phyloP scores from a whole-genome alignment of 805 yeast genomes.

The Metschnikowia kofuensis region DNA sequence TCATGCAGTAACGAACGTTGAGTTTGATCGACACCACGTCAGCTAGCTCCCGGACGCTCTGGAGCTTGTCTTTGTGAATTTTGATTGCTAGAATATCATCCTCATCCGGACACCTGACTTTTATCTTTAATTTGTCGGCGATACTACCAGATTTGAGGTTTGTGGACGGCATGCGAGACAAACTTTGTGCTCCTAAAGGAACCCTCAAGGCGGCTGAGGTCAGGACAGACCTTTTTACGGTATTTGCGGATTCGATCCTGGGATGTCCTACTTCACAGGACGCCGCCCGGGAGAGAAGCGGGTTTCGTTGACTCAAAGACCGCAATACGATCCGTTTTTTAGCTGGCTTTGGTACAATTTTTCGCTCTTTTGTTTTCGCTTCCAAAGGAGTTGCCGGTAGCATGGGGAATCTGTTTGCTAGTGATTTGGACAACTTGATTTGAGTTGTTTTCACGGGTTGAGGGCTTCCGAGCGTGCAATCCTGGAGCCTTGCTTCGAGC shows the following conservation, averaged over 20 bases:
- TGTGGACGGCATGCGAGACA: background rate
- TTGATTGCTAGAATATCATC: slow-evolving; percentile 20
- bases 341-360: too few relatives aligned
- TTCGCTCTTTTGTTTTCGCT: too few relatives aligned
- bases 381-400: too few relatives aligned
- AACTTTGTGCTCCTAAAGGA: background rate
- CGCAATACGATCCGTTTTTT: too few relatives aligned
- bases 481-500: too few relatives aligned
- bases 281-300: too few relatives aligned
- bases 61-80: slow-evolving; percentile 13
- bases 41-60: slow-evolving; percentile 14
- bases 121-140: slow-evolving; percentile 1
- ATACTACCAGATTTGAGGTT: background rate
- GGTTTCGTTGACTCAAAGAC: too few relatives aligned
- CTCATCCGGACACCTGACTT: slow-evolving; percentile 8
- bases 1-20: slow-evolving; percentile 7
- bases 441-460: too few relatives aligned
- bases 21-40: slow-evolving; percentile 14
- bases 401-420: too few relatives aligned
- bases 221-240: slow-evolving; percentile 2
- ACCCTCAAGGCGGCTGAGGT: background rate
- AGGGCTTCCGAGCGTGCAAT: too few relatives aligned
- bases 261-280: too few relatives aligned
- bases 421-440: too few relatives aligned
- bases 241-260: background rate